Base-by-base conservation (phyloP, 2,329 filamentous ascomycete species). In the Claviceps spartinae region DNA sequence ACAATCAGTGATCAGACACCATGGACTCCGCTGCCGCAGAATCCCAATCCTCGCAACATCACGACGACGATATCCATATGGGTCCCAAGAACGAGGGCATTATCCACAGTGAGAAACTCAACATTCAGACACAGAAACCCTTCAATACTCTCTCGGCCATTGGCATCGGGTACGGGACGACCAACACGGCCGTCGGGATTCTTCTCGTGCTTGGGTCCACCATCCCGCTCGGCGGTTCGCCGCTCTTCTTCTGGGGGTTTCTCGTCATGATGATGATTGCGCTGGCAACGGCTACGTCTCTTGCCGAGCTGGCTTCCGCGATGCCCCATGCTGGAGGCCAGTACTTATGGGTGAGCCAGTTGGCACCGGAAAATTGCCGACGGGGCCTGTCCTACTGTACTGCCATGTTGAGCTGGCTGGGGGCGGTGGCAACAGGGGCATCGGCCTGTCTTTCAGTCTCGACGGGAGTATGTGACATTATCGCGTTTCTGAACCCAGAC, bases 51-150 rank as follows among this genome's bases (percentile, higher is more conserved):
- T 50, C 44, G 3, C 40, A 30, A 3, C 8, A 42, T 18, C 8
- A 42, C 42, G 18, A 20, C 9, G 13, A 40, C 24, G 44, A 51
- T 22, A 22, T 30, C 37, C 42, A 47, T 18, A 47, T 34, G 43
- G 47, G 43, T 37, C 46, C 37, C 42, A 36, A 38, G 14, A 24
- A 18, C 50, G 44, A 47, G 5, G 37, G 47, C 22, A 24, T 49
- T 56, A 45, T 60, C 4, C 34, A 20, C 16, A 49, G 56, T 14
- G 58, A 56, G 9, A 51, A 60, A 18, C 44, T 57, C 26, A 60
- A 55, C 3, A 37, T 59, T 16, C 61, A 60, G 49, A 58, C 55
- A 7, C 51, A 56, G 68, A 75, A 50, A 68, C 63, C 41, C 47
- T 56, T 63, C 54, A 62, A 52, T 1, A 63, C 59, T 0, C 52